Base-by-base conservation (phyloP, 2,329 filamentous ascomycete genomes). In the Calonectria pteridis region DNA sequence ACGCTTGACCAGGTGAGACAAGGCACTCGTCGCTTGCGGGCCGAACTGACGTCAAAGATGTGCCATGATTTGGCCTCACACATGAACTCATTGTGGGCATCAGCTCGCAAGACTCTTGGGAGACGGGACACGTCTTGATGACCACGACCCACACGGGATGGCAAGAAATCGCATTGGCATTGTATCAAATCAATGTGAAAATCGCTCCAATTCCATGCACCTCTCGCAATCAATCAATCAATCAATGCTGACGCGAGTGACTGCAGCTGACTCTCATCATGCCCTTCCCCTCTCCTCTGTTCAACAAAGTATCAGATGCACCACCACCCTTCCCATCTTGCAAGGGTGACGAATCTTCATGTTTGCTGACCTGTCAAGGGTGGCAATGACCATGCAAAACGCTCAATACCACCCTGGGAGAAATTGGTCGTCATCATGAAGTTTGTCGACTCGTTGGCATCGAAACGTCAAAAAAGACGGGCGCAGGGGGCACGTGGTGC, bases 1-100 rank as follows among this genome's bases (percentile, higher is more conserved):
- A 55, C 49, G 64, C 64, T 40, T 26, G 10, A 11, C 40, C 31
- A 2, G 46, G 43, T 59, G 13, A 7, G 28, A 28, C 43, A 51
- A 69, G 35, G 33, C 29, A 4, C 28, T 33, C 18, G 13, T 64
- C 33, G 28, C 23, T 23, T 6, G 23, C 43, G 58, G 46, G 58
- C 67, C 58, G 43, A 64, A 51, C 67, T 63, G 58, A 69, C 67
- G 55, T 69, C 67, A 69, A 46, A 40, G 65, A 58, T 68, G 23
- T 49, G 50, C 55, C 55, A 62, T 62, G 55, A 62, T 62, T 28
- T 33, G 55, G 33, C 33, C 16, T 62, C 35, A 62, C 55, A 28
- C 23, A 62, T 62, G 33, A 62, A 62, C 35, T 18, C 55, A 62
- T 62, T 62, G 14, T 62, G 23, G 33, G 4, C 33, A 28, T 62